Percentiles rank a stretch among this genome's conserved stretches.
Conservation (phyloP, 306 rosid species). For the Gynostemma pentaphyllum region DNA sequence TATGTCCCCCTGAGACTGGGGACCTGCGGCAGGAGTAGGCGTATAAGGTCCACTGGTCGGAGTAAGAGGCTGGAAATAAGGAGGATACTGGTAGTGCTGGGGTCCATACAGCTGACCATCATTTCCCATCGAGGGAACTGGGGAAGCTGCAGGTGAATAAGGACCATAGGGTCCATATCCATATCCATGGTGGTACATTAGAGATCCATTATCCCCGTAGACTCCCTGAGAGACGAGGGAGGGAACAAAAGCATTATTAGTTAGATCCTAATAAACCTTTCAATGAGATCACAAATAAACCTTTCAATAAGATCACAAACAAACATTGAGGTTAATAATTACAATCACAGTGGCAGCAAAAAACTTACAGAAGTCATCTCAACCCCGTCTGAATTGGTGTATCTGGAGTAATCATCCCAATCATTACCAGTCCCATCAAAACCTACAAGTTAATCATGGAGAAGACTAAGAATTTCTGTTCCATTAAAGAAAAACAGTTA, state of each 20-base stretch:
- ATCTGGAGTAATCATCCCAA: conserved; percentile 82
- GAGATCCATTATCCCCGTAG: conserved; percentile 86
- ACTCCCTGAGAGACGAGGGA: conserved; percentile 37
- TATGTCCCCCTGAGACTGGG: conserved; percentile 56
- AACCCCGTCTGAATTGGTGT: conserved; percentile 64
- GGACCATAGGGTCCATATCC: conserved; percentile 85
- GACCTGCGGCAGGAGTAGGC: conserved; percentile 28
- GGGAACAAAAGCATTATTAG: too few species aligned
- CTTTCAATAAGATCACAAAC: too few species aligned
- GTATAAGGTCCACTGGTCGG: conserved; percentile 64
- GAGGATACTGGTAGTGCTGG: conserved; percentile 93
- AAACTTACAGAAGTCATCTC: conserved; percentile 70
- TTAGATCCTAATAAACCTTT: not conserved
- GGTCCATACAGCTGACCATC: conserved; percentile 94
- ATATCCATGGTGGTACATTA: conserved; percentile 72
- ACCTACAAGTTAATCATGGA: conserved; percentile 22
- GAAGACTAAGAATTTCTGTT: not conserved
- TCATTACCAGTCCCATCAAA: conserved; percentile 57
- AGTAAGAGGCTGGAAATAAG: conserved; percentile 74
- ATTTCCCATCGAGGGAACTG: conserved; percentile 88
- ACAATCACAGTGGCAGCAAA: not conserved
- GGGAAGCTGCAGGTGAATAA: conserved; percentile 85
- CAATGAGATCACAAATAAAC: not conserved
- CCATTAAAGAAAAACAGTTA: too few species aligned
- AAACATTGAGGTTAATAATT: too few species aligned